phyloP scores from a whole-genome alignment of 208 protist species.

The Porcisia hertigi region DNA sequence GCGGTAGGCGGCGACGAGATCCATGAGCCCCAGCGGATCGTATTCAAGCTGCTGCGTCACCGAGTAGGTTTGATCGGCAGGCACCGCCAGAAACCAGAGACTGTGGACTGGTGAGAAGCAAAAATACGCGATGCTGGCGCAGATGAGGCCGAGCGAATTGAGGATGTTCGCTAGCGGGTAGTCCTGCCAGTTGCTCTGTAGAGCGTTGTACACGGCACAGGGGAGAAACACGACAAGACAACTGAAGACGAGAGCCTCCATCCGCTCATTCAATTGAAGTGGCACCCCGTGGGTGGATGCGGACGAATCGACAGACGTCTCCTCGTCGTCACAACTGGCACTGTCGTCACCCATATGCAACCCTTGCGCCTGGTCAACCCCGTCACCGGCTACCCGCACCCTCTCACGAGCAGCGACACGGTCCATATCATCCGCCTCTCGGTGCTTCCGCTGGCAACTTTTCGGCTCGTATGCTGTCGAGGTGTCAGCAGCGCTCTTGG shows the following conservation, averaged over 20 bases:
- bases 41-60: conserved; percentile 49
- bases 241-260: conserved; percentile 73
- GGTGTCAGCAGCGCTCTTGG: conserved; percentile 1
- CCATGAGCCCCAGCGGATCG: conserved; percentile 69
- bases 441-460: conserved; percentile 6
- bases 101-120: conserved; percentile 49
- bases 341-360: neutral
- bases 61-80: conserved; percentile 18
- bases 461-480: neutral
- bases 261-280: conserved; percentile 60
- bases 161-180: conserved; percentile 52
- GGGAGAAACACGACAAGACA: conserved; percentile 66
- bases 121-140: conserved; percentile 58
- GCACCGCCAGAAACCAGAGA: conserved; percentile 74
- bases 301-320: conserved; percentile 12
- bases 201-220: conserved; percentile 56
- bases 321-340: conserved; percentile 20
- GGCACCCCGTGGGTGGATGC: conserved; percentile 18
- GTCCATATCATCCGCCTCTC: conserved; percentile 1
- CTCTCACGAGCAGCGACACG: conserved; percentile 11
- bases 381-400: conserved; percentile 2
- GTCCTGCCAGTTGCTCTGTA: conserved; percentile 74
- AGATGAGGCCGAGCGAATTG: conserved; percentile 70
- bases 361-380: neutral
- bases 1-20: conserved; percentile 39